Conservation (phyloP, 2,329 filamentous ascomycete species). For the Corinectria fuckeliana region DNA sequence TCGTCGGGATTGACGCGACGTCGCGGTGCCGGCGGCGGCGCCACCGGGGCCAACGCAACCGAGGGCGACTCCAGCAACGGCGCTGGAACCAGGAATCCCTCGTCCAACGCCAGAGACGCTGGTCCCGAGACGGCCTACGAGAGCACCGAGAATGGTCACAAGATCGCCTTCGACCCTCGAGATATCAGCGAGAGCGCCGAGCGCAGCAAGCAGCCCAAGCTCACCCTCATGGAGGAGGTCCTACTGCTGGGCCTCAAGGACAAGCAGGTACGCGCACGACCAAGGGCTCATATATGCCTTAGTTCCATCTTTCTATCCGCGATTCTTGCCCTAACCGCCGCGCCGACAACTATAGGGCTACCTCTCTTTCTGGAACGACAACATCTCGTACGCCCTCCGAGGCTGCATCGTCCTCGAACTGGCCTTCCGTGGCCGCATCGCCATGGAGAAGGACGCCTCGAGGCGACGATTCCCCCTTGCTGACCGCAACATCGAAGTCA, state of each 20-base stretch:
- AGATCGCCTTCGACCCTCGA: constrained; percentile 96
- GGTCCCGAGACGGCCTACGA: constrained; percentile 84
- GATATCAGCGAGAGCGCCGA: constrained; percentile 98
- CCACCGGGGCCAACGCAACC: constrained; percentile 60
- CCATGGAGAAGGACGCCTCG: constrained; percentile 97
- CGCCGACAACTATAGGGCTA: constrained; percentile 72
- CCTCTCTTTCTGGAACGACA: constrained; percentile 99
- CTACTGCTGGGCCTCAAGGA: constrained; percentile 95
- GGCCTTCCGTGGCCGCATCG: constrained; percentile 92
- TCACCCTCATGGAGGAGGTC: constrained; percentile 99
- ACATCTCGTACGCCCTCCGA: constrained; percentile 96
- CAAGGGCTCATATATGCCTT: constrained; percentile 3
- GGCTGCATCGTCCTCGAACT: constrained; percentile 98
- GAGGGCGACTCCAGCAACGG: constrained; percentile 64
- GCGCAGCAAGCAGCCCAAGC: constrained; percentile 95
- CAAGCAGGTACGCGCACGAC: constrained; percentile 76
- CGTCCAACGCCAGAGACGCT: constrained; percentile 59
- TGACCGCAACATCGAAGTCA: constrained; percentile 93
- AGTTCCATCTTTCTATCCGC: constrained; percentile 3
- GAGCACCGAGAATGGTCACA: constrained; percentile 93
- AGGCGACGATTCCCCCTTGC: constrained; percentile 90
- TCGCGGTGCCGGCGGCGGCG: constrained; percentile 76
- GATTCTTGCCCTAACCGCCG: constrained; percentile 10
- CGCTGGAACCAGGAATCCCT: constrained; percentile 62
- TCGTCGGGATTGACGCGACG: constrained; percentile 65